These are phyloP conservation scores for Arctium minus DNA, from an alignment of 129 eudicot species.

Conservation along the genomic window DNA sequence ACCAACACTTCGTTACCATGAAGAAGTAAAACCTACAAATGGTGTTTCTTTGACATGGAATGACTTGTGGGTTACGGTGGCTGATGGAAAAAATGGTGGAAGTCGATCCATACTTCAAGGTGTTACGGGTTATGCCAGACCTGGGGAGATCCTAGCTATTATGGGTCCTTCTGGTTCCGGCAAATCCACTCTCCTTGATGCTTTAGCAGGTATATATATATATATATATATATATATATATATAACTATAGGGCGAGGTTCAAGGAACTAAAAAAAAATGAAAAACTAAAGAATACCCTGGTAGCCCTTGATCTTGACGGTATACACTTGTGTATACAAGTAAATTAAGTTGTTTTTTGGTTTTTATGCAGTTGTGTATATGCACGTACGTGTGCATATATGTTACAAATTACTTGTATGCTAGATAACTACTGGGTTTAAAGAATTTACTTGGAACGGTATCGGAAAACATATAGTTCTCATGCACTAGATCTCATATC, in stretches of 20 bases:
- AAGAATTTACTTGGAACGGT: not conserved
- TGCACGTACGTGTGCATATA: too few relatives aligned
- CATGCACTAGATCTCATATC: not conserved
- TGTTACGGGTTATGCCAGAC: constrained; percentile 43
- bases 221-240: too few relatives aligned
- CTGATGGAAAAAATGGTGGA: constrained; percentile 22
- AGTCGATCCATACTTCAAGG: constrained; percentile 40
- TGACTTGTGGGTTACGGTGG: constrained; percentile 46
- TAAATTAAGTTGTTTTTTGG: too few relatives aligned
- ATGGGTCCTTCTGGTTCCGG: constrained; percentile 74
- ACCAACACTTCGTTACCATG: not conserved
- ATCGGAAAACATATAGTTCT: not conserved
- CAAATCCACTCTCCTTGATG: constrained; percentile 48
- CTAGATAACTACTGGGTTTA: not conserved
- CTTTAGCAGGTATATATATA: too few relatives aligned
- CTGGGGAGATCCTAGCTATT: constrained; percentile 56
- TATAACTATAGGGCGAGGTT: too few relatives aligned
- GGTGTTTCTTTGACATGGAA: constrained; percentile 48
- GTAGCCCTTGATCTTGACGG: too few relatives aligned
- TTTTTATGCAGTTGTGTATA: too few relatives aligned
- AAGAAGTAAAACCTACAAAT: not conserved
- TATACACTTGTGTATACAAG: too few relatives aligned
- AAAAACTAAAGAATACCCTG: too few relatives aligned
- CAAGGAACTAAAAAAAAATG: too few relatives aligned
- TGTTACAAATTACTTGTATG: too few relatives aligned